Evolutionary conservation across 345 rosid species (phyloP).

Genomic region (Eucalyptus polyanthemos): DNA sequence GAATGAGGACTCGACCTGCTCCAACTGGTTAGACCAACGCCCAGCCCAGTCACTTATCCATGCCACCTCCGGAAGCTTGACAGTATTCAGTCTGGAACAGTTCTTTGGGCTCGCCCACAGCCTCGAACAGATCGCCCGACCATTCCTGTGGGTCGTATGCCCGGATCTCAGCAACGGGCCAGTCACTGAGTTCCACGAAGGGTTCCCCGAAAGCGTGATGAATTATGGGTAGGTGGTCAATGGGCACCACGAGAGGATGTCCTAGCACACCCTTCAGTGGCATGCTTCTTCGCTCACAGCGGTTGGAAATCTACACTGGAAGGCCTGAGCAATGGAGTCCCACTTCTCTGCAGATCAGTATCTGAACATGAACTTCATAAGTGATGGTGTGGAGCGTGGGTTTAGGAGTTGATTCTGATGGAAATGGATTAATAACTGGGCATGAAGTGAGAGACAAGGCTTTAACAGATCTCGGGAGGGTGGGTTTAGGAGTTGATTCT

Average conservation of each 20-base stretch:
- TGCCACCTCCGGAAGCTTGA: conserved; percentile 28
- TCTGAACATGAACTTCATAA: conserved; percentile 5
- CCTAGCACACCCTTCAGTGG: conserved; percentile 4
- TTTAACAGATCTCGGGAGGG: background rate
- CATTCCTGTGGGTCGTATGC: conserved; percentile 24
- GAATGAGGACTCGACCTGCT: conserved; percentile 15
- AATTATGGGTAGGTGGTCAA: background rate
- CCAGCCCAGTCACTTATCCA: conserved; percentile 20
- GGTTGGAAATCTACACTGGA: conserved; percentile 1
- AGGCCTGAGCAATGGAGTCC: conserved; percentile 11
- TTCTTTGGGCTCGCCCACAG: conserved; percentile 20
- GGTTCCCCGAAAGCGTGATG: background rate
- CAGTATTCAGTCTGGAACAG: conserved; percentile 2
- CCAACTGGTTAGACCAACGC: conserved; percentile 29
- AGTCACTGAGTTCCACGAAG: background rate
- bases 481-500: too few relatives aligned
- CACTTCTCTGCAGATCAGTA: conserved; percentile 14
- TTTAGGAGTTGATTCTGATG: background rate
- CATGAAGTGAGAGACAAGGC: conserved; percentile 4
- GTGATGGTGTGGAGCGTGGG: background rate
- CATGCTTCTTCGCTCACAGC: conserved; percentile 15
- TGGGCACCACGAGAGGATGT: conserved; percentile 10
- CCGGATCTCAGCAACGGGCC: background rate
- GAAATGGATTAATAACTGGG: background rate
- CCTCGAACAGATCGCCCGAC: conserved; percentile 6